phyloP scores from a whole-genome alignment of 495 filamentous ascomycete species.

The Filosporella fistucella region DNA sequence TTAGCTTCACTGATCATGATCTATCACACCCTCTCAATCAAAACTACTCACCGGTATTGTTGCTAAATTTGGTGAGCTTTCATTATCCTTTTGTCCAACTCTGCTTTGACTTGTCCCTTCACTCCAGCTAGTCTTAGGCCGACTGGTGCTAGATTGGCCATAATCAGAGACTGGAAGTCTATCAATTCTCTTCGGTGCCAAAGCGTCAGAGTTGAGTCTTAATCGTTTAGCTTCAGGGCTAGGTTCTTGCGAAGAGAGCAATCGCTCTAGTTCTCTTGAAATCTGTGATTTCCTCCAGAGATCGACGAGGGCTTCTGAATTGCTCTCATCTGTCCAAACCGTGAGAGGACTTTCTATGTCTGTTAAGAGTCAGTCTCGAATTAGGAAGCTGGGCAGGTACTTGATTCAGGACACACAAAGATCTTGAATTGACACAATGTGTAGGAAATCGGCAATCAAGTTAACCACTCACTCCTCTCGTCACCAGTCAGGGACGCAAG shows the following conservation, averaged over 20 bases:
- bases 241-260: slow-evolving; percentile 39
- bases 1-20: not conserved
- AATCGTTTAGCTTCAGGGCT: slow-evolving; percentile 22
- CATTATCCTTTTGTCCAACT: not conserved
- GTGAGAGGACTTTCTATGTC: slow-evolving; percentile 1
- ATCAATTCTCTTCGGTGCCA: slow-evolving; percentile 29
- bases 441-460: too few relatives aligned
- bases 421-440: too few relatives aligned
- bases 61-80: not conserved
- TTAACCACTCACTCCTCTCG: slow-evolving; percentile 5
- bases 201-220: slow-evolving; percentile 27
- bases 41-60: not conserved
- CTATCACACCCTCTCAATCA: not conserved
- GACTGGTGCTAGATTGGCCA: too few relatives aligned
- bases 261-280: slow-evolving; percentile 46
- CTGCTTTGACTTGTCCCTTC: not conserved
- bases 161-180: too few relatives aligned
- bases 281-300: slow-evolving; percentile 54
- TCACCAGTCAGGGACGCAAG: slow-evolving; percentile 12
- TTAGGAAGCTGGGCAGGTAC: too few relatives aligned
- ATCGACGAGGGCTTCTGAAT: slow-evolving; percentile 50
- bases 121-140: too few relatives aligned
- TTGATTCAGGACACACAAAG: too few relatives aligned
- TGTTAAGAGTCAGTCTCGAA: not conserved
- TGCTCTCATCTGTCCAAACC: slow-evolving; percentile 42